Evolutionary conservation across 2,329 filamentous ascomycete species (phyloP), one percentile per base, ranked within the genome.

Genomic region (Decorospora gaudefroyi): DNA sequence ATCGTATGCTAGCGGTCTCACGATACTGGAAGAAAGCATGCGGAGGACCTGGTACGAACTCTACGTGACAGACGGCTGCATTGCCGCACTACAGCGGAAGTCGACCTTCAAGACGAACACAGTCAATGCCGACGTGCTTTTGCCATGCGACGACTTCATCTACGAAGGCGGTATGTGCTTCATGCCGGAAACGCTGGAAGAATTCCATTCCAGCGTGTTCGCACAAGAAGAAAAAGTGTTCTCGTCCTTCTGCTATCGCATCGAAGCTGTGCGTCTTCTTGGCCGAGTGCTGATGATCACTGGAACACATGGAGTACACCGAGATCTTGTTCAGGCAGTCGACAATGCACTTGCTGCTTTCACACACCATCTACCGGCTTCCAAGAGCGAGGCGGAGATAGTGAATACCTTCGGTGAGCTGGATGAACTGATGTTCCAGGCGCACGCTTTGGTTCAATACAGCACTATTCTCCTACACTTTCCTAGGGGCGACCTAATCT

Each of bases 391-490:
- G 71, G 77, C 77, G 36, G 80, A 87, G 49, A 77, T 87, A 15
- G 72, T 91, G 38, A 79, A 81, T 46, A 79, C 80, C 42, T 80
- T 85, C 54, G 85, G 87, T 13, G 77, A 82, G 22, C 30, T 90
- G 4, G 90, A 95, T 64, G 87, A 93, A 70, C 87, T 93, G 81
- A 84, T 95, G 74, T 93, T 95, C 70, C 88, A 93, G 65, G 88
- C 87, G 1, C 84, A 87, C 49, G 89, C 90, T 79, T 86, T 93
- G 60, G 74, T 81, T 31, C 75, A 56, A 12, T 54, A 53, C 39
- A 37, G 31, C 26, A 53, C 40, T 2, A 56, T 58, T n/a, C 44
- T 58, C 10, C 25, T 58, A 12, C 54, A 58, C 17, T 58, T 51
- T 16, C 54, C 54, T 2, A 33, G 54, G 22, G 45, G 54, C 12